Percentiles rank a stretch among this genome's conserved stretches.
phyloP scores from a whole-genome alignment of 2,329 filamentous ascomycete species.

The Ophiostoma sp. region DNA sequence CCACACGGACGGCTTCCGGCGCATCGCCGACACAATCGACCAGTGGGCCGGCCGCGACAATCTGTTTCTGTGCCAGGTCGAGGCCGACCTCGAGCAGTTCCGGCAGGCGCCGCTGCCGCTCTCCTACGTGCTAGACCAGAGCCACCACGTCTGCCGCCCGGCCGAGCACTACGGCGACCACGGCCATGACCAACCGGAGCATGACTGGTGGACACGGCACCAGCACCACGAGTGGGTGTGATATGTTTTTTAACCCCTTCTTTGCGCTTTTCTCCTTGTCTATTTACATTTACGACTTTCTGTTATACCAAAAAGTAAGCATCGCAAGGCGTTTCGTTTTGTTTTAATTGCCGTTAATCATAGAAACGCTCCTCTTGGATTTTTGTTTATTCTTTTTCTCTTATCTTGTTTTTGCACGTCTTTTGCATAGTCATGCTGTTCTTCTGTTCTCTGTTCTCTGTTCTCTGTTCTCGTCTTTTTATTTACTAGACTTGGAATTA shows the following conservation, averaged over 20 bases:
- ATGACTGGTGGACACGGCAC: constrained; percentile 4
- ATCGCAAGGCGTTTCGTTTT: constrained; percentile 2
- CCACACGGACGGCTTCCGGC: constrained; percentile 55
- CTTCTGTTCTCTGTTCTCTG: no score
- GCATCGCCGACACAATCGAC: constrained; percentile 56
- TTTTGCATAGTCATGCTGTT: no score
- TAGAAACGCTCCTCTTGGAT: background rate
- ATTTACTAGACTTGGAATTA: no score
- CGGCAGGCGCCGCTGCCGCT: constrained; percentile 16
- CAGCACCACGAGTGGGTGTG: background rate
- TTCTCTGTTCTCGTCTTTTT: no score
- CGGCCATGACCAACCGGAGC: background rate
- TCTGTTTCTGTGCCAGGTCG: constrained; percentile 53
- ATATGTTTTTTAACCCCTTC: background rate
- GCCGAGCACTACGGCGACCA: background rate
- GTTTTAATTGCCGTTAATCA: background rate
- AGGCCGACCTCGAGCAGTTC: constrained; percentile 48
- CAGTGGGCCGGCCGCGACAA: constrained; percentile 53
- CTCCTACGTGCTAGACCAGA: background rate
- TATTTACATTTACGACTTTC: background rate
- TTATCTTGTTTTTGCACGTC: no score
- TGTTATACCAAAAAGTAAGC: background rate
- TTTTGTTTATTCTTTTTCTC: background rate
- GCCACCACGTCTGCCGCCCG: background rate
- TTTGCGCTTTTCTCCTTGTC: background rate